Percentiles rank a stretch among this genome's conserved stretches.
Conservation (phyloP, 768 basidiomycete genomes). For the Mycena kentingensis region DNA sequence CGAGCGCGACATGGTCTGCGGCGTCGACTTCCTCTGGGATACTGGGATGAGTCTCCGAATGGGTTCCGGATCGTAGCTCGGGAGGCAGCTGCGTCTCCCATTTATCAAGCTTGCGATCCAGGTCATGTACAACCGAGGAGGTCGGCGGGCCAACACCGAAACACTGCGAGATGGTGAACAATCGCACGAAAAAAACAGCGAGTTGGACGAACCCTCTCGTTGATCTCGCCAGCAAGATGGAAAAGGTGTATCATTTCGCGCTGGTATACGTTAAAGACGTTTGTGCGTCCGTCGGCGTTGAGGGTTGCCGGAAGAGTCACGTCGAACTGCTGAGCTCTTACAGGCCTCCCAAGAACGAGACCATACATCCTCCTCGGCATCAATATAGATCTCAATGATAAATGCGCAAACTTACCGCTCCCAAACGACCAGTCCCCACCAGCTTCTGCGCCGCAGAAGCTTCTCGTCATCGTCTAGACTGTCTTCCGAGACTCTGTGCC, state of each 20-base stretch:
- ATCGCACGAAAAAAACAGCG: neutral
- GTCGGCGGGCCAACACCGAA: conserved; percentile 37
- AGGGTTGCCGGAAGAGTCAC: conserved; percentile 37
- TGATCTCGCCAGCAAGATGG: conserved; percentile 42
- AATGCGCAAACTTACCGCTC: conserved; percentile 39
- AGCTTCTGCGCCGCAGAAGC: conserved; percentile 41
- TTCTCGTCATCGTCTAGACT: conserved; percentile 38
- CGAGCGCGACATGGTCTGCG: conserved; percentile 34
- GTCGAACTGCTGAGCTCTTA: conserved; percentile 38
- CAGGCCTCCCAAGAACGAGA: conserved; percentile 47
- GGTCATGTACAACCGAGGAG: conserved; percentile 39
- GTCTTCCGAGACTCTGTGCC: conserved; percentile 38
- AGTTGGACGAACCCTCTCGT: conserved; percentile 38
- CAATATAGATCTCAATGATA: conserved; percentile 8
- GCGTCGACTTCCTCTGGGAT: conserved; percentile 28
- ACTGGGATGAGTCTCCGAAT: conserved; percentile 26
- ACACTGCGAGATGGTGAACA: conserved; percentile 29
- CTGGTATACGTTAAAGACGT: conserved; percentile 41
- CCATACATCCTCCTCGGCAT: conserved; percentile 37
- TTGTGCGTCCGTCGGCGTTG: conserved; percentile 34
- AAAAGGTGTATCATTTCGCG: conserved; percentile 39
- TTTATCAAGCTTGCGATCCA: conserved; percentile 44
- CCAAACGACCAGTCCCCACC: conserved; percentile 46
- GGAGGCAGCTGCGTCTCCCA: conserved; percentile 47
- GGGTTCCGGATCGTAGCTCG: conserved; percentile 40